Conservation (phyloP, 2,329 filamentous ascomycete species). For the Passalora sequoiae region DNA sequence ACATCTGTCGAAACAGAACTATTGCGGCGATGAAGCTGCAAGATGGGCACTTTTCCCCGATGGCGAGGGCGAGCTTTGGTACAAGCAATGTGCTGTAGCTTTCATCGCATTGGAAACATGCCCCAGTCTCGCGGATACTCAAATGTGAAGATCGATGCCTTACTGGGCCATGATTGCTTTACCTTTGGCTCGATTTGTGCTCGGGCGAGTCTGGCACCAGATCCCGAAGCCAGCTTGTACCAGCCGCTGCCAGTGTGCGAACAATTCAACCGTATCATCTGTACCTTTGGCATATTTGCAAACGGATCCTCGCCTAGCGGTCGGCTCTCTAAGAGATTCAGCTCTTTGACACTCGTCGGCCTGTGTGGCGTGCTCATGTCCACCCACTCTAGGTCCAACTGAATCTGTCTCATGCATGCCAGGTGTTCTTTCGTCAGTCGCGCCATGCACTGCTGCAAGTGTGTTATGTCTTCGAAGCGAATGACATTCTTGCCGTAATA, state of each 20-base stretch:
- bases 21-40: too few species aligned
- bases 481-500: constrained; percentile 10
- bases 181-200: constrained; percentile 2
- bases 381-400: constrained; percentile 7
- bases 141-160: constrained; percentile 1
- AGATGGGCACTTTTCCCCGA: too few species aligned
- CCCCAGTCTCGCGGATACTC: constrained; percentile 10
- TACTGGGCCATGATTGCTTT: background rate
- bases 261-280: constrained; percentile 2
- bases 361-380: background rate
- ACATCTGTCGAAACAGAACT: too few species aligned
- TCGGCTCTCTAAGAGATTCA: background rate
- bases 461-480: constrained; percentile 7
- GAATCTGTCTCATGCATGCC: background rate
- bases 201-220: constrained; percentile 4
- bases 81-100: too few species aligned
- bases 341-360: background rate
- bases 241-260: background rate
- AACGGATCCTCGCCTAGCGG: constrained; percentile 4
- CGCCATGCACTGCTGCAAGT: constrained; percentile 1
- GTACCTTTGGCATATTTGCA: background rate
- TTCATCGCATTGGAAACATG: background rate
- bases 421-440: background rate
- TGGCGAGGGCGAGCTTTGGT: too few species aligned
- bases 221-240: constrained; percentile 3